Evolutionary conservation across 495 filamentous ascomycete species (phyloP).

Genomic region (Hypoxylon intermedium): DNA sequence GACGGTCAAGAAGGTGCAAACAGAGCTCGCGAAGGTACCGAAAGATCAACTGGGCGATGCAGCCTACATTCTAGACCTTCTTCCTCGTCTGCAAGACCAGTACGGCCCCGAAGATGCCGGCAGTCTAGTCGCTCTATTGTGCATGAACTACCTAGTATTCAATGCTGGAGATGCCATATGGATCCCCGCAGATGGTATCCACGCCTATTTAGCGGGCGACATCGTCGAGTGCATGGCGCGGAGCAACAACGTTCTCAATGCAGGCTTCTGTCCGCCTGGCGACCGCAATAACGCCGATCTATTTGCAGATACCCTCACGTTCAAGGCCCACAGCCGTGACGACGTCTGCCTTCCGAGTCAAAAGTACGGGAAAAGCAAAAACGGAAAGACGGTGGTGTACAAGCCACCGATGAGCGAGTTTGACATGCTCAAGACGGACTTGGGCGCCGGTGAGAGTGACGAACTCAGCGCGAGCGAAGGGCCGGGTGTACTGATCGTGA

Average conservation of each 20-base stretch:
- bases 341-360: conserved; percentile 60
- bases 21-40: conserved; percentile 56
- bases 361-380: conserved; percentile 59
- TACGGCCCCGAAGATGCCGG: conserved; percentile 67
- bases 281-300: conserved; percentile 68
- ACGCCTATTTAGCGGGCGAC: conserved; percentile 79
- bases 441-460: conserved; percentile 65
- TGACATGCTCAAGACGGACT: conserved; percentile 66
- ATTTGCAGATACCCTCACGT: conserved; percentile 67
- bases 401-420: conserved; percentile 77
- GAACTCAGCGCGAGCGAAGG: conserved; percentile 63
- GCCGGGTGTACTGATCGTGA: conserved; percentile 70
- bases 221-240: conserved; percentile 89
- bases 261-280: conserved; percentile 72
- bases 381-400: conserved; percentile 67
- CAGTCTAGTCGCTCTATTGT: conserved; percentile 68
- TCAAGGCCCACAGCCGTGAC: conserved; percentile 62
- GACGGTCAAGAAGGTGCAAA: conserved; percentile 57
- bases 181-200: conserved; percentile 79
- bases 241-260: conserved; percentile 78
- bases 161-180: conserved; percentile 71
- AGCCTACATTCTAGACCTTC: conserved; percentile 65
- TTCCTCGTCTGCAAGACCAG: conserved; percentile 70
- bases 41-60: conserved; percentile 60
- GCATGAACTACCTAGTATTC: conserved; percentile 78